These are phyloP conservation scores for Tricharina praecox DNA, from an alignment of 495 filamentous ascomycete genomes.

Conservation along the genomic window DNA sequence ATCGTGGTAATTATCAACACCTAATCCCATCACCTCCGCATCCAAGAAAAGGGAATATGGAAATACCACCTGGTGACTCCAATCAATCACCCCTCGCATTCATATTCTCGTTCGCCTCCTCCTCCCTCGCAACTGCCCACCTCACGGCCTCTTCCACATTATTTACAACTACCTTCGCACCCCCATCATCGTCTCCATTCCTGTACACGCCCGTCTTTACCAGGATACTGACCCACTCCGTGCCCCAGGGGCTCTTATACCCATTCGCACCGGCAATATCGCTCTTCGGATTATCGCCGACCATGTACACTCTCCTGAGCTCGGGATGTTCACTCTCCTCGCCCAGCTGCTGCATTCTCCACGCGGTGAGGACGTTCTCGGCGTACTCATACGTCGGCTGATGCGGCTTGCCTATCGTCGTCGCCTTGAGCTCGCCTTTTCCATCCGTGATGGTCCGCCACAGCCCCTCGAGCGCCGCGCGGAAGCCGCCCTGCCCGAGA, in stretches of 20 bases:
- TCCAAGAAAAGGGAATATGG: too few species aligned
- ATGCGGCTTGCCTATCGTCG: slow-evolving; percentile 70
- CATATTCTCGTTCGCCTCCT: too few species aligned
- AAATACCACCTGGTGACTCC: too few species aligned
- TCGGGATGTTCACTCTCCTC: slow-evolving; percentile 22
- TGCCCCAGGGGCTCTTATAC: slow-evolving; percentile 46
- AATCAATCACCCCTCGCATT: too few species aligned
- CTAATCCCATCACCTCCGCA: too few species aligned
- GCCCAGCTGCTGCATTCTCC: slow-evolving; percentile 23
- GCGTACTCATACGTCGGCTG: slow-evolving; percentile 66
- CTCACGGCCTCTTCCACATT: slow-evolving; percentile 52
- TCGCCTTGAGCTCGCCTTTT: slow-evolving; percentile 44
- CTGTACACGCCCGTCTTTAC: slow-evolving; percentile 70
- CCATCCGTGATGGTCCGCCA: slow-evolving; percentile 60
- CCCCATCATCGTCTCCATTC: slow-evolving; percentile 37
- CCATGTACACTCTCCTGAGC: slow-evolving; percentile 69
- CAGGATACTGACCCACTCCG: slow-evolving; percentile 62
- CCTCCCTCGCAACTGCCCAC: slow-evolving; percentile 39
- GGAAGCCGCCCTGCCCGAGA: slow-evolving; percentile 85
- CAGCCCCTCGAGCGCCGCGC: slow-evolving; percentile 57
- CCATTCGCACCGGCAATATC: slow-evolving; percentile 84
- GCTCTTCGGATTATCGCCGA: slow-evolving; percentile 90
- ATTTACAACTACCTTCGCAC: slow-evolving; percentile 42
- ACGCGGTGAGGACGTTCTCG: slow-evolving; percentile 44
- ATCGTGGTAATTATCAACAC: too few species aligned